Evolutionary conservation across 345 rosid species (phyloP).

Genomic region (Erucastrum elatum): DNA sequence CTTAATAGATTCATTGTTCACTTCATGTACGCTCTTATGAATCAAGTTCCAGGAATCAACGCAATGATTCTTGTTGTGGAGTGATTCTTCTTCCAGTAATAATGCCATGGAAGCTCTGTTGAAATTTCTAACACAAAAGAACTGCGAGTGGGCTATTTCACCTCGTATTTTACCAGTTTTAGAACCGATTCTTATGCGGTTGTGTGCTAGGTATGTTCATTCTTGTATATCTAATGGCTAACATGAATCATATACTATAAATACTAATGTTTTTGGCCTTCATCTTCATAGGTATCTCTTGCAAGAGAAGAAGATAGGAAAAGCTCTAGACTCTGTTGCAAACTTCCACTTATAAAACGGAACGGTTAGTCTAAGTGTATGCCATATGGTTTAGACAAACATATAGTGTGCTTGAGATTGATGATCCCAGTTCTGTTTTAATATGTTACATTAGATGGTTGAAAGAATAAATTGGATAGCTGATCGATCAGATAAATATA

Average conservation of each 20-base stretch:
- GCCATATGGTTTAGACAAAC: background rate
- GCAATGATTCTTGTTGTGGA: constrained; percentile 23
- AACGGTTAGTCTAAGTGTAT: constrained; percentile 52
- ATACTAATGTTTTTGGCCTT: background rate
- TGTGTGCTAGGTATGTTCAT: constrained; percentile 68
- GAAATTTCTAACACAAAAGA: constrained; percentile 51
- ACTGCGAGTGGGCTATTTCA: constrained; percentile 58
- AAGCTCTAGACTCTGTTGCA: constrained; percentile 89
- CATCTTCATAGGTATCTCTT: constrained; percentile 62
- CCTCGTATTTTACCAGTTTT: constrained; percentile 49
- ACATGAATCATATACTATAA: background rate
- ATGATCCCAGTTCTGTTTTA: background rate
- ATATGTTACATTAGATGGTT: constrained; percentile 57
- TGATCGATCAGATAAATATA: constrained; percentile 69
- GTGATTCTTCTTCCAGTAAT: constrained; percentile 51
- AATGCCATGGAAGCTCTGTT: constrained; percentile 75
- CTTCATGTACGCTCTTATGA: background rate
- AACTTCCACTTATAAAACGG: constrained; percentile 98
- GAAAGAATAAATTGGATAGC: constrained; percentile 98
- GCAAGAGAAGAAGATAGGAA: constrained; percentile 91
- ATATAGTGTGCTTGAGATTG: background rate
- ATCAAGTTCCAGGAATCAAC: background rate
- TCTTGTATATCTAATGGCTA: background rate
- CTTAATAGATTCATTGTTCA: no score
- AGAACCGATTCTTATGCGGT: constrained; percentile 68